Evolutionary conservation across 2,329 filamentous ascomycete species (phyloP), one percentile per base, ranked within the genome.

Genomic region (Venturia asperata): DNA sequence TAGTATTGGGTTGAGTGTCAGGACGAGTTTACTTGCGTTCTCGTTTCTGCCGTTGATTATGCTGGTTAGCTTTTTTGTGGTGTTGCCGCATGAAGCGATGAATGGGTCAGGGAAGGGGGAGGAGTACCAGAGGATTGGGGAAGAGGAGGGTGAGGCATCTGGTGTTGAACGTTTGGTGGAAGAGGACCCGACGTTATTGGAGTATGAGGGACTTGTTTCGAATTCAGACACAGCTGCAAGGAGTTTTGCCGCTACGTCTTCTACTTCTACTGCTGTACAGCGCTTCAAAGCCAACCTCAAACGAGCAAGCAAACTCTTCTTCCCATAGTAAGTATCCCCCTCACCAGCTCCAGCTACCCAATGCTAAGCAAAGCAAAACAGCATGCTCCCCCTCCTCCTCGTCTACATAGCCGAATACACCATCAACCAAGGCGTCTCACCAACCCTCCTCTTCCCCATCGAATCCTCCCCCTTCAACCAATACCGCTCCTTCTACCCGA

Each of bases 381-480:
- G 82, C 75, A 97, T 99, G 92, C 81, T 96, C 3, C 94, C 94
- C 0, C 82, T 99, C 17, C 82, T 97, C 42, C 79, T 97, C 19
- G 94, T 99, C 39, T 99, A 97, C 74, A 84, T 97, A 43, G 91
- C 92, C 65, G 94, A 99, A 79, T 99, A 99, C 75, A 95, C 90
- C 65, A 97, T 97, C 76, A 97, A 97, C 78, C 92, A 96, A 78
- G 93, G 92, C 43, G 91, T 97, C 0, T 82, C 91, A 0, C 93
- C 94, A 0, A 96, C 92, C 0, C 80, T 97, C 0, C 83, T 99
- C 5, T 99, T 96, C 73, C 91, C 92, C 0, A 80, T 97, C 0
- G 73, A 81, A 0, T 77, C 83, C 13, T 88, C 90, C 0, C 94
- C 94, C 0, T 97, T 97, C 74, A 77, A 80, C 41, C 85, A 91